Conservation (phyloP, 1,139 yeast genomes). For the Debaryomyces singareniensis region DNA sequence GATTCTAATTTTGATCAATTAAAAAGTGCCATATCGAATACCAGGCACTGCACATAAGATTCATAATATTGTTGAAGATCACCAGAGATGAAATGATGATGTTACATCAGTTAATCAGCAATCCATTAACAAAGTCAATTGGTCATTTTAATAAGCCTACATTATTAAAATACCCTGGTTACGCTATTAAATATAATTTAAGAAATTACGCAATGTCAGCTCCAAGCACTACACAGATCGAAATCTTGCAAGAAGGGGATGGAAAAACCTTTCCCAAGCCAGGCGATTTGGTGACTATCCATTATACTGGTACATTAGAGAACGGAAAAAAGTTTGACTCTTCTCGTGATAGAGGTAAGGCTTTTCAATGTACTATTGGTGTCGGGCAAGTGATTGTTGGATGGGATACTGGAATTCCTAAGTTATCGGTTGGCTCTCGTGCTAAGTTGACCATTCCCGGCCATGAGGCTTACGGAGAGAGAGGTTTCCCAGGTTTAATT, state of each 20-base stretch:
- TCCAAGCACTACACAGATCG: constrained; percentile 37
- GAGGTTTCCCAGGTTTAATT: constrained; percentile 94
- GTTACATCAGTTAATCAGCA: too few species aligned
- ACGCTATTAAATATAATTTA: not conserved
- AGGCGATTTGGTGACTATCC: constrained; percentile 87
- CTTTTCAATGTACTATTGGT: constrained; percentile 90
- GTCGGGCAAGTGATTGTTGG: constrained; percentile 95
- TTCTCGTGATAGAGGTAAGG: constrained; percentile 87
- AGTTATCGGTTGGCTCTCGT: constrained; percentile 86
- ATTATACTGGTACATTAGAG: constrained; percentile 91
- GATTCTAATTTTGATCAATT: too few species aligned
- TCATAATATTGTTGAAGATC: too few species aligned
- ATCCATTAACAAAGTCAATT: not conserved
- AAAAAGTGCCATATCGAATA: too few species aligned
- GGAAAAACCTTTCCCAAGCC: constrained; percentile 77
- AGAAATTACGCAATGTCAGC: constrained; percentile 25
- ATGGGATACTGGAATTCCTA: constrained; percentile 93
- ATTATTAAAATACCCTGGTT: not conserved
- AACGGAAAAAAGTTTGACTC: constrained; percentile 95
- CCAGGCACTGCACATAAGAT: too few species aligned
- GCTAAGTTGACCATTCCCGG: constrained; percentile 91
- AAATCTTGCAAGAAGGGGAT: constrained; percentile 57
- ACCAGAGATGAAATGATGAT: too few species aligned
- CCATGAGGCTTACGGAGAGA: constrained; percentile 85
- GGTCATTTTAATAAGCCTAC: not conserved